A percentile compares a stretch with the other conserved stretches of the same genome.
Evolutionary conservation across 176 grass and related monocot species (phyloP).

Genomic region (Oryza meridionalis): DNA sequence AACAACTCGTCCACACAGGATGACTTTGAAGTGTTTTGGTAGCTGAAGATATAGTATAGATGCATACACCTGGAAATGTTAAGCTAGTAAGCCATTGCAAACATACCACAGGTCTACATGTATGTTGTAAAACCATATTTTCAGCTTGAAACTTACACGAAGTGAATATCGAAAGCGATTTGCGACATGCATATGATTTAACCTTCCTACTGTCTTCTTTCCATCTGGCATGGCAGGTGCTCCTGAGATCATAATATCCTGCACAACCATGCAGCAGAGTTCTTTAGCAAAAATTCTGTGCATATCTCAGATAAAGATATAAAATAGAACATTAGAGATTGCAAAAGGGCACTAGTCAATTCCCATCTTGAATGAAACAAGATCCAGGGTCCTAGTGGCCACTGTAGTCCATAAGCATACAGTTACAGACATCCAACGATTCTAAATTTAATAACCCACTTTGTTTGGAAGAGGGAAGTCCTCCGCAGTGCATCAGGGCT

Average conservation of each 20-base stretch:
- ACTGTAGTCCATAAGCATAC: not conserved
- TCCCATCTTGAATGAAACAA: too few relatives aligned
- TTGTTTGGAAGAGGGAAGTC: not conserved
- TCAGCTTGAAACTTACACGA: conserved; percentile 51
- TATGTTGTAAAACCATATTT: conserved; percentile 15
- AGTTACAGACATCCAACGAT: not conserved
- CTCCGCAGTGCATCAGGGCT: too few relatives aligned
- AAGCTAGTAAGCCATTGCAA: conserved; percentile 26
- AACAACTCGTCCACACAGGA: conserved; percentile 66
- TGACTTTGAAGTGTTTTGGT: conserved; percentile 56
- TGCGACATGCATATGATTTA: conserved; percentile 68
- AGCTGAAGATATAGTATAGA: conserved; percentile 73
- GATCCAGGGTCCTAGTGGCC: conserved; percentile 35
- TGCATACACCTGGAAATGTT: conserved; percentile 64
- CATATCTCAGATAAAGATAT: conserved; percentile 29
- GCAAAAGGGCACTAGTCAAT: too few relatives aligned
- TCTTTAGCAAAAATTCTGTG: conserved; percentile 15
- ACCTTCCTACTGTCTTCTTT: not conserved
- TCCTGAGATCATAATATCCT: conserved; percentile 59
- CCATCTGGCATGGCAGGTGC: conserved; percentile 27
- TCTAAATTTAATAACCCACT: not conserved
- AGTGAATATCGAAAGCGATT: conserved; percentile 64
- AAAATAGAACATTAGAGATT: conserved; percentile 30
- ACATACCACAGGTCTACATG: conserved; percentile 13
- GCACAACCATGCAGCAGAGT: conserved; percentile 2